Evolutionary conservation across 176 grass and related monocot species (phyloP).

Genomic region (Alopecurus myosuroides): DNA sequence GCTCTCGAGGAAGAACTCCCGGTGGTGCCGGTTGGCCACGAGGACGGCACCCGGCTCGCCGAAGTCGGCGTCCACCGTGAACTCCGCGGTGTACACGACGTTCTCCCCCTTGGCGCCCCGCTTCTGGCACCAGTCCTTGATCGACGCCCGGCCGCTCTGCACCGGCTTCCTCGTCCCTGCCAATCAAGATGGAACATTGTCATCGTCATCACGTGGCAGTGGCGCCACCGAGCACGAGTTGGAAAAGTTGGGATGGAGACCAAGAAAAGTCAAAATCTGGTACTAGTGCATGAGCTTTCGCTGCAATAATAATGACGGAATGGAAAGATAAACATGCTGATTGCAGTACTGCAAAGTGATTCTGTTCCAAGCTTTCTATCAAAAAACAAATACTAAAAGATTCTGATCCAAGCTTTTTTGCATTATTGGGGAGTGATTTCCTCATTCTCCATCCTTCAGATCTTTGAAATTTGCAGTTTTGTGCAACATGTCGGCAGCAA

Average conservation of each 20-base stretch:
- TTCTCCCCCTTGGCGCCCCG: slow-evolving; percentile 61
- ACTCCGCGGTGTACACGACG: slow-evolving; percentile 87
- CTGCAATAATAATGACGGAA: neutral
- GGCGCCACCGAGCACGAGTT: neutral
- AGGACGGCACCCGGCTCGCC: slow-evolving; percentile 75
- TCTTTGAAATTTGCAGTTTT: neutral
- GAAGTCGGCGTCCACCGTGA: slow-evolving; percentile 66
- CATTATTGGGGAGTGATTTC: neutral
- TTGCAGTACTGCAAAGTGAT: neutral
- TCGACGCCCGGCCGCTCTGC: slow-evolving; percentile 44
- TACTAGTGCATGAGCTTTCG: slow-evolving; percentile 17
- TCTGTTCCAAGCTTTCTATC: neutral
- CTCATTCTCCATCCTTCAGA: neutral
- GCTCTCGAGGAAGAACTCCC: slow-evolving; percentile 94
- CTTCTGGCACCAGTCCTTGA: slow-evolving; percentile 91
- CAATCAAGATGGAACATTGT: neutral
- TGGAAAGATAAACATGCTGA: neutral
- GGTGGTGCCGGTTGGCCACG: slow-evolving; percentile 70
- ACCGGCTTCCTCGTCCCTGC: slow-evolving; percentile 66
- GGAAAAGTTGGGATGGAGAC: slow-evolving; percentile 11
- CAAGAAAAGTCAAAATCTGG: slow-evolving; percentile 20
- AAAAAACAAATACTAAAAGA: neutral
- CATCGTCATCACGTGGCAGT: neutral
- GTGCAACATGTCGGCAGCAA: neutral
- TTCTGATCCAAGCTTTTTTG: neutral